Evolutionary conservation across 2,329 filamentous ascomycete species (phyloP).

Genomic region (Tolypocladium nubicola): DNA sequence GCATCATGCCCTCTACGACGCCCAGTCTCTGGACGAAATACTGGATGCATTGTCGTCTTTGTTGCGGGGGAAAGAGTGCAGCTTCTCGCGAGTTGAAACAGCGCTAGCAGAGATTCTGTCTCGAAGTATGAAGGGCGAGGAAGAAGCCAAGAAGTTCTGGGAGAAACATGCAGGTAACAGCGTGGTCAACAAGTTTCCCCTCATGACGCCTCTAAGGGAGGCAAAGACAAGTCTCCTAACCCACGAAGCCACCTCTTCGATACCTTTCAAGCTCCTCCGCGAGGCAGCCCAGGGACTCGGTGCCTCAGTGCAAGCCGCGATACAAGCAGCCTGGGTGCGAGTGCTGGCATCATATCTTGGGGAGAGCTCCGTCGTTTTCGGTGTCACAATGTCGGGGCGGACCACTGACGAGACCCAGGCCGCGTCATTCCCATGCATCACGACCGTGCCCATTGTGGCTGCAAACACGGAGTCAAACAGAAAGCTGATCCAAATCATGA

Average conservation of each 20-base stretch:
- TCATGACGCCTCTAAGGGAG: conserved; percentile 53
- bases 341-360: conserved; percentile 68
- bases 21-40: conserved; percentile 57
- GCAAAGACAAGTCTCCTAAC: conserved; percentile 19
- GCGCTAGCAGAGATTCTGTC: conserved; percentile 32
- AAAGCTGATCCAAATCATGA: conserved; percentile 50
- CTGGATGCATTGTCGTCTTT: conserved; percentile 43
- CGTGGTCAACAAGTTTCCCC: conserved; percentile 62
- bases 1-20: conserved; percentile 83
- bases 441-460: conserved; percentile 66
- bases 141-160: conserved; percentile 51
- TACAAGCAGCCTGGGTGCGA: conserved; percentile 70
- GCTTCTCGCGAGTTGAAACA: conserved; percentile 16
- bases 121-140: conserved; percentile 14
- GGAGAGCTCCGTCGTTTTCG: conserved; percentile 65
- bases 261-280: conserved; percentile 38
- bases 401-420: conserved; percentile 47
- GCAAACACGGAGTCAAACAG: conserved; percentile 40
- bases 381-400: conserved; percentile 69
- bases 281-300: conserved; percentile 42
- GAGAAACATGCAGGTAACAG: conserved; percentile 36
- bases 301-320: conserved; percentile 65
- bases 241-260: conserved; percentile 22
- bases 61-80: conserved; percentile 10
- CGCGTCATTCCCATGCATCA: conserved; percentile 67